These are phyloP conservation scores for Zoysia pacifica DNA, from an alignment of 176 grass and related monocot genomes.

Conservation along the genomic window DNA sequence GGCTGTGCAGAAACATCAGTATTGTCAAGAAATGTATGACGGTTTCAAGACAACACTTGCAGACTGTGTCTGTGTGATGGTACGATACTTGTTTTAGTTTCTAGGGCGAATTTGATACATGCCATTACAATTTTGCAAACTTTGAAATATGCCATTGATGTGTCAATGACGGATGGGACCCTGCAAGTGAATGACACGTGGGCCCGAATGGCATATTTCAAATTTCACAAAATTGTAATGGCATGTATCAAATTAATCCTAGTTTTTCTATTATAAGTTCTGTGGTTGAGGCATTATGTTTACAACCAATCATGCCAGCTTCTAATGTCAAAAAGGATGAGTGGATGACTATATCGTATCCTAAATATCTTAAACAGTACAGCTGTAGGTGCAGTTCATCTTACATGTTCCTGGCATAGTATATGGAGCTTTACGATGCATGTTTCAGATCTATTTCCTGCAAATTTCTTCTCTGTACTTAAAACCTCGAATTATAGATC, in stretches of 20 bases:
- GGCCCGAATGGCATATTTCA: too few species aligned
- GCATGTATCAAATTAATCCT: too few species aligned
- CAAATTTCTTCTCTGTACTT: neutral
- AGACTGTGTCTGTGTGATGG: constrained; percentile 50
- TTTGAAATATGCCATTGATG: too few species aligned
- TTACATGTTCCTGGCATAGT: neutral
- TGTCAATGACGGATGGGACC: too few species aligned
- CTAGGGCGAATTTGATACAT: too few species aligned
- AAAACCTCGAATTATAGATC: constrained; percentile 11
- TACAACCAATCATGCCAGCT: constrained; percentile 1
- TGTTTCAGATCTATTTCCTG: constrained; percentile 14
- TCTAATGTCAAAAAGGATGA: neutral
- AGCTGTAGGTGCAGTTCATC: neutral
- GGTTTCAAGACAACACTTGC: constrained; percentile 41
- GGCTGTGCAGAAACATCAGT: constrained; percentile 51
- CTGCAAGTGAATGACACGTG: too few species aligned
- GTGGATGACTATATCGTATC: neutral
- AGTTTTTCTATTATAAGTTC: neutral
- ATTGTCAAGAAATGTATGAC: constrained; percentile 53
- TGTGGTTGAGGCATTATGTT: constrained; percentile 22
- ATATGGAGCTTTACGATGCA: constrained; percentile 8
- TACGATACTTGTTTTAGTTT: constrained; percentile 33
- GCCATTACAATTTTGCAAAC: too few species aligned
- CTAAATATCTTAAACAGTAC: neutral
- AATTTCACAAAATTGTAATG: too few species aligned